phyloP scores from a whole-genome alignment of 2,329 filamentous ascomycete genomes.

The Tympanopsis confertula region DNA sequence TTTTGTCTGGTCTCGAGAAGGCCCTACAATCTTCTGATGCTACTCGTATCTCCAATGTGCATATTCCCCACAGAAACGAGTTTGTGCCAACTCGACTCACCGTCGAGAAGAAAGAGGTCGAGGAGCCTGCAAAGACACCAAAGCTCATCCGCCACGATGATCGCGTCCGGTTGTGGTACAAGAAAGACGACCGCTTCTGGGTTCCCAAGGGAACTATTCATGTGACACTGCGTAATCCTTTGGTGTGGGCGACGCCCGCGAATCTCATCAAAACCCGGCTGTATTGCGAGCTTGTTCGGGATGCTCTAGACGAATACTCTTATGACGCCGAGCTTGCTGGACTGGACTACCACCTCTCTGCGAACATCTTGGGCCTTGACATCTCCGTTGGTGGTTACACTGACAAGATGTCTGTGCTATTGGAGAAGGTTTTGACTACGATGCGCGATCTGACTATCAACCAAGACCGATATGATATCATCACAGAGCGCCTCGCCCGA shows the following conservation, averaged over 20 bases:
- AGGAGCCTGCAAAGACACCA: slow-evolving; percentile 41
- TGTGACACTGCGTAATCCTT: slow-evolving; percentile 41
- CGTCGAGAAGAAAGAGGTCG: slow-evolving; percentile 53
- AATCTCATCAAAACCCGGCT: slow-evolving; percentile 43
- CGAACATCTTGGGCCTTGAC: slow-evolving; percentile 42
- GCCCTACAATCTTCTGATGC: background rate
- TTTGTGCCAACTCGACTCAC: slow-evolving; percentile 57
- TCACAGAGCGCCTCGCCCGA: slow-evolving; percentile 48
- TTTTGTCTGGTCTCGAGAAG: slow-evolving; percentile 28
- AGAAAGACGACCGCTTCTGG: slow-evolving; percentile 64
- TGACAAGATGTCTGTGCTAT: slow-evolving; percentile 55
- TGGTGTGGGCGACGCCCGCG: slow-evolving; percentile 44
- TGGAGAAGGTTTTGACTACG: slow-evolving; percentile 52
- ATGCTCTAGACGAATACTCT: slow-evolving; percentile 52
- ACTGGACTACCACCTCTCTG: slow-evolving; percentile 47
- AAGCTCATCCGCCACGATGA: slow-evolving; percentile 54
- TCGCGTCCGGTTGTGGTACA: slow-evolving; percentile 53
- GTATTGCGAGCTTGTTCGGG: slow-evolving; percentile 51
- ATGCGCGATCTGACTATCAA: slow-evolving; percentile 49
- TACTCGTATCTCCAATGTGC: slow-evolving; percentile 37
- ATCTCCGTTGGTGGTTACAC: slow-evolving; percentile 54
- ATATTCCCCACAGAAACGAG: slow-evolving; percentile 57
- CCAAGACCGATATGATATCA: slow-evolving; percentile 52
- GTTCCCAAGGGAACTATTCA: slow-evolving; percentile 56
- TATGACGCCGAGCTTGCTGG: slow-evolving; percentile 61